These are phyloP conservation scores for Fomitopsis pulvina DNA, from an alignment of 768 basidiomycete species.

Conservation along the genomic window DNA sequence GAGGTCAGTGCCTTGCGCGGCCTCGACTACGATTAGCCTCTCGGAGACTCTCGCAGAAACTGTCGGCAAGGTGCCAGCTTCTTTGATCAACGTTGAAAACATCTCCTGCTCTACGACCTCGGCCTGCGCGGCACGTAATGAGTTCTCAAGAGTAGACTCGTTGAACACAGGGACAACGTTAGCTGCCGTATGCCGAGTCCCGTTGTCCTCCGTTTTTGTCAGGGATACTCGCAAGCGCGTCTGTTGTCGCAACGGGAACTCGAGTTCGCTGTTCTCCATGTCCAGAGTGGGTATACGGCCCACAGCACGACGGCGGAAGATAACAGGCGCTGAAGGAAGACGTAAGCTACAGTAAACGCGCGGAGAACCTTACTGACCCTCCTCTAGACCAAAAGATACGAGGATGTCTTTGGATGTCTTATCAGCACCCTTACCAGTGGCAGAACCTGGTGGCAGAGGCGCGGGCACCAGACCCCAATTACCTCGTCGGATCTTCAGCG, in stretches of 20 bases:
- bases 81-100: slow-evolving; percentile 64
- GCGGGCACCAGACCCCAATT: slow-evolving; percentile 83
- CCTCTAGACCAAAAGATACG: slow-evolving; percentile 74
- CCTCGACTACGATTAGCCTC: slow-evolving; percentile 67
- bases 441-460: slow-evolving; percentile 64
- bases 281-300: slow-evolving; percentile 55
- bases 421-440: slow-evolving; percentile 71
- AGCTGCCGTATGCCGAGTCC: slow-evolving; percentile 26
- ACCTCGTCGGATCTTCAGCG: slow-evolving; percentile 63
- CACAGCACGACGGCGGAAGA: slow-evolving; percentile 64
- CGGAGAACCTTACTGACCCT: slow-evolving; percentile 47
- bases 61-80: slow-evolving; percentile 71
- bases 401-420: slow-evolving; percentile 78
- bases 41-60: slow-evolving; percentile 77
- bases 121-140: slow-evolving; percentile 53
- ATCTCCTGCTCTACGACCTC: slow-evolving; percentile 81
- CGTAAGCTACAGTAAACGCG: neutral
- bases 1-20: slow-evolving; percentile 63
- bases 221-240: slow-evolving; percentile 61
- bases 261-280: slow-evolving; percentile 33
- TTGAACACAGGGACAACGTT: slow-evolving; percentile 31
- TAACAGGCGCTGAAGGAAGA: slow-evolving; percentile 44
- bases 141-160: slow-evolving; percentile 38
- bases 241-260: slow-evolving; percentile 60
- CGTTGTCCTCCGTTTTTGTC: slow-evolving; percentile 26